Evolutionary conservation across 352 stramenopile species (phyloP).

Genomic region (Globisporangium iwayamae): DNA sequence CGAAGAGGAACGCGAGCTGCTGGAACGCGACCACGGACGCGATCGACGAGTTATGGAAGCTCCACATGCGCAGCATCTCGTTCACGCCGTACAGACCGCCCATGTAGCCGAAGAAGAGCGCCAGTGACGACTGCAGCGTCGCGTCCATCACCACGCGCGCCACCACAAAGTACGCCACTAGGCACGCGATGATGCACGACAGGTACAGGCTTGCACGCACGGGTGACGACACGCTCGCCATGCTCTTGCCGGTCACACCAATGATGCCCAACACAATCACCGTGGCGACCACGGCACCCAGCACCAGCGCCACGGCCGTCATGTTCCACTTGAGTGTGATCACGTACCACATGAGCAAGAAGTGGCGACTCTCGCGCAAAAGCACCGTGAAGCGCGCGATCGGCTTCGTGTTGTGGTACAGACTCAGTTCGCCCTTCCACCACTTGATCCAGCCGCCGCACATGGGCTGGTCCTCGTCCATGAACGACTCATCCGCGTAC

Average conservation of each 20-base stretch:
- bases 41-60: constrained; percentile 65
- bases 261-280: constrained; percentile 57
- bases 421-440: constrained; percentile 75
- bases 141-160: constrained; percentile 35
- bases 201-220: constrained; percentile 56
- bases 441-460: constrained; percentile 72
- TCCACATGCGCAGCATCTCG: constrained; percentile 84
- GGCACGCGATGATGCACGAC: constrained; percentile 28
- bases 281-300: constrained; percentile 48
- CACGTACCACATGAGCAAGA: constrained; percentile 85
- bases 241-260: constrained; percentile 23
- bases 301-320: constrained; percentile 46
- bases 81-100: constrained; percentile 76
- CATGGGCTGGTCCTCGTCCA: constrained; percentile 65
- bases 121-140: constrained; percentile 32
- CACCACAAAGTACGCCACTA: constrained; percentile 50
- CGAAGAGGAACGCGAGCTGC: constrained; percentile 82
- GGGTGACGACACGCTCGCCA: constrained; percentile 33
- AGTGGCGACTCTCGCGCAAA: constrained; percentile 74
- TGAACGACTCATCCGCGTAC: constrained; percentile 65
- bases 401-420: constrained; percentile 67
- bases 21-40: constrained; percentile 65
- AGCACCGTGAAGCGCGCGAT: constrained; percentile 76
- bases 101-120: constrained; percentile 83
- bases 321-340: constrained; percentile 66